These are phyloP conservation scores for Eucalyptus camaldulensis DNA, from an alignment of 345 rosid genomes.

Conservation along the genomic window DNA sequence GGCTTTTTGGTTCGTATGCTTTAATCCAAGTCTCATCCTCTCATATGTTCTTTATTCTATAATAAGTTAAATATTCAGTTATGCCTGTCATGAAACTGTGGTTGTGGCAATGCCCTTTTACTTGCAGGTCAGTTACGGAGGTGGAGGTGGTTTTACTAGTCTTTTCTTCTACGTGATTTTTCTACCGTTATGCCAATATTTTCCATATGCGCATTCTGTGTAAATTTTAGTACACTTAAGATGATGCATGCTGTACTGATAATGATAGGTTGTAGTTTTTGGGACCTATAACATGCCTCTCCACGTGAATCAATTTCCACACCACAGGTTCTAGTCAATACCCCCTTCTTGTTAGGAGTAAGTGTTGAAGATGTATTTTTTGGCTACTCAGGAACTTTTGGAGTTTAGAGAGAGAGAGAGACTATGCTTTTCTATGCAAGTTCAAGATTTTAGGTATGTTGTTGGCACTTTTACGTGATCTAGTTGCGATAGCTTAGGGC, in stretches of 20 bases:
- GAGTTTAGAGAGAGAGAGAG: not conserved
- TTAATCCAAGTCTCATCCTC: not conserved
- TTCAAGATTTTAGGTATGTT: not conserved
- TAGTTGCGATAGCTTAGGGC: not conserved
- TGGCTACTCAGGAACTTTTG: not conserved
- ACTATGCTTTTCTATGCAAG: not conserved
- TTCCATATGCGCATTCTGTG: not conserved
- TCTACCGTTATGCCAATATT: not conserved
- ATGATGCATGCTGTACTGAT: not conserved
- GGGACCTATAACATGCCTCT: not conserved
- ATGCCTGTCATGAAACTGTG: not conserved
- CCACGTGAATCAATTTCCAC: not conserved
- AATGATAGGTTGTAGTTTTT: not conserved
- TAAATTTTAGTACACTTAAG: not conserved
- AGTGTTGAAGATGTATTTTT: not conserved
- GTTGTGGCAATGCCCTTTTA: not conserved
- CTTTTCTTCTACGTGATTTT: not conserved
- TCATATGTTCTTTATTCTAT: not conserved
- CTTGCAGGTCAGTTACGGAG: not conserved
- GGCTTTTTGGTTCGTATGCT: constrained; percentile 52
- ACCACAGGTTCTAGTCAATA: not conserved
- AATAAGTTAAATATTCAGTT: not conserved
- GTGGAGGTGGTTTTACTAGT: not conserved
- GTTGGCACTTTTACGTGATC: not conserved
- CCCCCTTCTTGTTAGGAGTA: not conserved